Conservation (phyloP, 805 yeast species). For the Hemisphaericaspora nanyangensis region DNA sequence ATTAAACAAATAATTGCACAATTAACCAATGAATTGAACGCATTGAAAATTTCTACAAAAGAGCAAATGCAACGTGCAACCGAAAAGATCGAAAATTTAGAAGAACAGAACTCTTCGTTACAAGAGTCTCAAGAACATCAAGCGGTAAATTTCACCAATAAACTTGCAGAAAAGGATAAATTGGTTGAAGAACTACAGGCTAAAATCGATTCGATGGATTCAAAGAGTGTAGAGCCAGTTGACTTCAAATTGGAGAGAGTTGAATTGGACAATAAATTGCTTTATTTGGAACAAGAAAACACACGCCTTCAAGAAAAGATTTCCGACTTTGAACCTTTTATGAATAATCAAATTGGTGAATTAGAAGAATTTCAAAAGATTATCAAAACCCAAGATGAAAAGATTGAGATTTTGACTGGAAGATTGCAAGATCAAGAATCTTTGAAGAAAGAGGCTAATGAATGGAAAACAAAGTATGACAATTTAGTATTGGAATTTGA, state of each 20-base stretch:
- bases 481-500: slow-evolving; percentile 41
- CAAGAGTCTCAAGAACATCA: slow-evolving; percentile 11
- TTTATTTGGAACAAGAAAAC: slow-evolving; percentile 46
- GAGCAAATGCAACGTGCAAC: slow-evolving; percentile 57
- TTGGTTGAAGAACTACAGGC: slow-evolving; percentile 29
- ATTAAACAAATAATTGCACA: slow-evolving; percentile 30
- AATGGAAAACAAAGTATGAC: slow-evolving; percentile 46
- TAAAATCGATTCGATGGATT: slow-evolving; percentile 15
- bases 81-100: slow-evolving; percentile 47
- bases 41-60: slow-evolving; percentile 31
- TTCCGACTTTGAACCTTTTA: slow-evolving; percentile 47
- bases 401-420: slow-evolving; percentile 37
- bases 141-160: slow-evolving; percentile 6
- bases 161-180: slow-evolving; percentile 26
- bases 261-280: slow-evolving; percentile 41
- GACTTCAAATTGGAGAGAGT: slow-evolving; percentile 41
- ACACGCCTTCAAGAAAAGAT: slow-evolving; percentile 36
- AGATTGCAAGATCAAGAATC: slow-evolving; percentile 43
- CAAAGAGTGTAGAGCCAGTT: slow-evolving; percentile 27
- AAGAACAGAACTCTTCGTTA: slow-evolving; percentile 23
- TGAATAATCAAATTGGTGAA: slow-evolving; percentile 50
- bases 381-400: slow-evolving; percentile 49
- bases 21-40: slow-evolving; percentile 29
- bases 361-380: slow-evolving; percentile 50
- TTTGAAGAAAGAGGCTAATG: slow-evolving; percentile 43